Evolutionary conservation across 2,329 filamentous ascomycete genomes (phyloP).

Genomic region (Mariannaea elegans): DNA sequence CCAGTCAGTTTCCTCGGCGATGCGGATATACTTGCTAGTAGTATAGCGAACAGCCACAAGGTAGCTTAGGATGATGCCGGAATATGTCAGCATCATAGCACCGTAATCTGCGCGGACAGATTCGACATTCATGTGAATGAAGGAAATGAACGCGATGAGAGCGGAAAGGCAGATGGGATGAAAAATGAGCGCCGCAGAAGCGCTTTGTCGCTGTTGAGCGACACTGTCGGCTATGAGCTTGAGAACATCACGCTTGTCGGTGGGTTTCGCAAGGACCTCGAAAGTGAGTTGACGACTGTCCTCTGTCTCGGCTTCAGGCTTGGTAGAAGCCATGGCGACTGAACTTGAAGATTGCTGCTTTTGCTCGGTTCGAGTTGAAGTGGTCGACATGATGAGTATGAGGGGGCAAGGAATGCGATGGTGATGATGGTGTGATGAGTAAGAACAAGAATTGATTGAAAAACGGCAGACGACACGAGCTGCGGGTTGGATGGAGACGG

Average conservation of each 20-base stretch:
- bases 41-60: constrained; percentile 68
- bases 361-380: background rate
- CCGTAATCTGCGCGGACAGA: constrained; percentile 58
- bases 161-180: constrained; percentile 63
- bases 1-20: constrained; percentile 71
- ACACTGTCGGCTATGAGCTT: constrained; percentile 82
- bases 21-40: constrained; percentile 68
- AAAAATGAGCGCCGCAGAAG: constrained; percentile 69
- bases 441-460: too few species aligned
- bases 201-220: constrained; percentile 79
- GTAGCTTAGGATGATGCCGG: constrained; percentile 69
- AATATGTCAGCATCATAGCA: constrained; percentile 62
- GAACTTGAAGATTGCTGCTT: background rate
- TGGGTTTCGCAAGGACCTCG: constrained; percentile 58
- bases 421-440: constrained; percentile 3
- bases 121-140: constrained; percentile 53
- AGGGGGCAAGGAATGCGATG: background rate
- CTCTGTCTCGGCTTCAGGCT: background rate
- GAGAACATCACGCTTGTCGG: constrained; percentile 73
- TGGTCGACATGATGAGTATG: background rate
- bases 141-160: constrained; percentile 51
- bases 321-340: background rate
- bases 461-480: too few species aligned
- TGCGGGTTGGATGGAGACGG: background rate
- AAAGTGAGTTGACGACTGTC: constrained; percentile 70